phyloP scores from a whole-genome alignment of 306 rosid genomes.

The Pachyrhizus erosus region DNA sequence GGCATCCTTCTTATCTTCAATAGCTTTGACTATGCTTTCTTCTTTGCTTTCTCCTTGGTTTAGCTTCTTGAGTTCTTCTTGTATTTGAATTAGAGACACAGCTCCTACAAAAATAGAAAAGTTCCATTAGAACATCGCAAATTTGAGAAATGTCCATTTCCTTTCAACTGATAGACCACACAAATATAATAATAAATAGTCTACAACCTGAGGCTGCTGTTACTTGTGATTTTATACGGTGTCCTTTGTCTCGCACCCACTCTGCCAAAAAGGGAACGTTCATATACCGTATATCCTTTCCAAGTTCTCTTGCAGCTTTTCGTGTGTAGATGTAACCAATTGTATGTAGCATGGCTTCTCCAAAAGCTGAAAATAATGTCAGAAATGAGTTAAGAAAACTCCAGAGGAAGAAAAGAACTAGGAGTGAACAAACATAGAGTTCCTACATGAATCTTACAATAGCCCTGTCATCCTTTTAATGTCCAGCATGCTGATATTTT shows the following conservation, averaged over 20 bases:
- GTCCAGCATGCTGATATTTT: not conserved
- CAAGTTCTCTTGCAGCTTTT: conserved; percentile 82
- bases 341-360: conserved; percentile 98
- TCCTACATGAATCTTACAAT: not conserved
- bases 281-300: conserved; percentile 80
- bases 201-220: conserved; percentile 93
- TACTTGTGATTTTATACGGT: conserved; percentile 92
- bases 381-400: conserved; percentile 30
- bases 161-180: conserved; percentile 33
- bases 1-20: conserved; percentile 84
- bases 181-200: conserved; percentile 18
- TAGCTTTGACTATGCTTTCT: conserved; percentile 65
- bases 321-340: conserved; percentile 95
- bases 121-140: conserved; percentile 39
- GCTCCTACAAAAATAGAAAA: conserved; percentile 67
- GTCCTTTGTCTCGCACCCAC: conserved; percentile 97
- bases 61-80: conserved; percentile 83
- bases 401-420: conserved; percentile 19
- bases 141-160: conserved; percentile 1
- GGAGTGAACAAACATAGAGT: not conserved
- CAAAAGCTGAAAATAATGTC: conserved; percentile 71
- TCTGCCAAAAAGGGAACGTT: conserved; percentile 95
- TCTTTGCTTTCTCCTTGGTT: conserved; percentile 73
- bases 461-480: not conserved
- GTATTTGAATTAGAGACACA: conserved; percentile 88